Evolutionary conservation across 805 yeast genomes (phyloP).

Genomic region (Barnettozyma sp.): DNA sequence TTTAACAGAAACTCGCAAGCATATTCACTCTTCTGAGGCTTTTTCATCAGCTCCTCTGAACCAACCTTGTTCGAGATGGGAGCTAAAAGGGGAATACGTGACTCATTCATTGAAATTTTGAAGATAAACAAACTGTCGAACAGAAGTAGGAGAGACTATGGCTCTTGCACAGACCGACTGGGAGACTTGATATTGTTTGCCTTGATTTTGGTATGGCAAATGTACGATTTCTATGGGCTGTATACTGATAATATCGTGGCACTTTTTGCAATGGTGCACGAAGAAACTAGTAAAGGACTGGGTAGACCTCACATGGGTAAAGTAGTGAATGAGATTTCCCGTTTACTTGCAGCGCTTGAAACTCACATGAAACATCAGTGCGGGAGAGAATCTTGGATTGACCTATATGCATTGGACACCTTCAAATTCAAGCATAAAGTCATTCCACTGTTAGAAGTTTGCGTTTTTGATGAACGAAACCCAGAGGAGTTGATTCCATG

Average conservation of each 20-base stretch:
- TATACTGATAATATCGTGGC: neutral
- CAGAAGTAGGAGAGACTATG: too few species aligned
- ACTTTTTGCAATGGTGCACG: neutral
- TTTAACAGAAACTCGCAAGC: neutral
- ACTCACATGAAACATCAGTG: neutral
- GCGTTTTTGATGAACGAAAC: neutral
- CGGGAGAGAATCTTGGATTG: constrained; percentile 4
- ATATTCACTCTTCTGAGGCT: neutral
- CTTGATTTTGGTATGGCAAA: constrained; percentile 2
- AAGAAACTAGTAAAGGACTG: neutral
- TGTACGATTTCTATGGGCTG: constrained; percentile 3
- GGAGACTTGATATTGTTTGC: neutral
- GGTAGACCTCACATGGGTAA: neutral
- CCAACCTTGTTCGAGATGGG: too few species aligned
- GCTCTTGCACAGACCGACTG: too few species aligned
- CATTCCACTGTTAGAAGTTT: constrained; percentile 2
- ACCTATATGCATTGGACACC: constrained; percentile 2
- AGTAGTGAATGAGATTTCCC: neutral
- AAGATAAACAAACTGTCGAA: neutral
- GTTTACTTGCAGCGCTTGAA: neutral
- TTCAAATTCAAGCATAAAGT: constrained; percentile 4
- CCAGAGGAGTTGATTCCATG: neutral
- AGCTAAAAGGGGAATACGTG: too few species aligned
- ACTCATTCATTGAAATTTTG: constrained; percentile 1
- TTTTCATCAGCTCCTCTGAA: too few species aligned